Base-by-base conservation (phyloP, 208 protist species). In the Crithidia fasciculata region DNA sequence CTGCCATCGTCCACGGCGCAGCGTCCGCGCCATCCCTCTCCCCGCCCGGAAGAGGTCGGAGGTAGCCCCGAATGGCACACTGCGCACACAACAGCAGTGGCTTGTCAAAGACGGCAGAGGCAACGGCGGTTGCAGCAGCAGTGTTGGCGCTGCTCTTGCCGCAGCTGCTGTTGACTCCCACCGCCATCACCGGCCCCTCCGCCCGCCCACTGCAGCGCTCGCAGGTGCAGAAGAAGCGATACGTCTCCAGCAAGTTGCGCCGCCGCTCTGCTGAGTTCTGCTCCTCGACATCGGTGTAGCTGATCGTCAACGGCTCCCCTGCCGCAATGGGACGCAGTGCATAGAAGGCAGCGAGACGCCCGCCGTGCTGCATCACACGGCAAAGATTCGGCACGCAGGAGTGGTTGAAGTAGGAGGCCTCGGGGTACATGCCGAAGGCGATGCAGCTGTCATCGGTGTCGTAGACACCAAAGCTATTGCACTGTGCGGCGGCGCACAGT, bases 391-490 rank as follows among this genome's bases (percentile, higher is more conserved):
- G 88, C 39, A 70, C 61, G 62, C 88, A 93, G 62, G 85, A 91
- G 76, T 93, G 88, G 69, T 93, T 93, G 61, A 93, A 93, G 79
- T 89, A 93, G 15, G 83, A 89, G 3, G 88, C 88, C 56, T 83
- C 83, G 8, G 88, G 88, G 61, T 86, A 89, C 8, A 89, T 44
- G 15, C 78, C 80, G 37, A 90, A 84, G n/a, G 75, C 85, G 8
- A 91, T 67, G 70, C 84, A 89, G 39, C 63, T 63, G 49, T 75
- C 85, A 8, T 83, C 57, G 0, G 72, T 37, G 66, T 83, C 69
- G 67, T 86, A 93, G 4, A 91, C 69, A 50, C 88, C 88, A 65
- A 93, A 89, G 43, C 77, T 86, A 67, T 93, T 93, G 69, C 85
- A 91, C 72, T 90, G 83, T 19, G 76, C 72, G n/a, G 82, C 88